Percentiles rank a stretch among this genome's conserved stretches.
Conservation (phyloP, 441 rosid species). For the Gossypium aridum region DNA sequence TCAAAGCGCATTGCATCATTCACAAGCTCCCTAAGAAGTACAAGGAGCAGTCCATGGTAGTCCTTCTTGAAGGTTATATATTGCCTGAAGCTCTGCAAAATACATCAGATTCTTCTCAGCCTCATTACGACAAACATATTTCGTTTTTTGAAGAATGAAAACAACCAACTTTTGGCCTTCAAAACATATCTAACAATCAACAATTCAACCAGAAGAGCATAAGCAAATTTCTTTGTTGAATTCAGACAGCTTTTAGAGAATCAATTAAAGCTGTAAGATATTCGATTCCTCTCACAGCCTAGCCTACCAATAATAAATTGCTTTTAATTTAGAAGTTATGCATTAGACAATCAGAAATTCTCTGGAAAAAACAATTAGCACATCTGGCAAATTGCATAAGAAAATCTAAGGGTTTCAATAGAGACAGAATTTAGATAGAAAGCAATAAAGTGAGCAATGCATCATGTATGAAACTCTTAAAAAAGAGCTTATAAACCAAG, state of each 20-base stretch:
- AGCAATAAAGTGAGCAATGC: neutral
- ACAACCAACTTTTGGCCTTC: slow-evolving; percentile 6
- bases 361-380: neutral
- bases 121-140: neutral
- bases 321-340: neutral
- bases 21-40: slow-evolving; percentile 72
- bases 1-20: slow-evolving; percentile 76
- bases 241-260: neutral
- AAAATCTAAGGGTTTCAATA: neutral
- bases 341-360: neutral
- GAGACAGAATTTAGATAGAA: neutral
- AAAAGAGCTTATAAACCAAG: neutral
- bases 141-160: neutral
- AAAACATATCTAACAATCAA: neutral
- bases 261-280: neutral
- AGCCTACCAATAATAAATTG: neutral
- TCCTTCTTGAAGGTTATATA: slow-evolving; percentile 91
- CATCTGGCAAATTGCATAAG: neutral
- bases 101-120: neutral
- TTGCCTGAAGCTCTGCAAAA: slow-evolving; percentile 77
- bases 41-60: slow-evolving; percentile 70
- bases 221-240: neutral
- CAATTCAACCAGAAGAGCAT: neutral
- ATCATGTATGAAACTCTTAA: neutral
- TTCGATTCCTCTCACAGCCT: neutral